Base-by-base conservation (phyloP, 192 early-diverging fungal genomes). In the Backusella tuberculispora region DNA sequence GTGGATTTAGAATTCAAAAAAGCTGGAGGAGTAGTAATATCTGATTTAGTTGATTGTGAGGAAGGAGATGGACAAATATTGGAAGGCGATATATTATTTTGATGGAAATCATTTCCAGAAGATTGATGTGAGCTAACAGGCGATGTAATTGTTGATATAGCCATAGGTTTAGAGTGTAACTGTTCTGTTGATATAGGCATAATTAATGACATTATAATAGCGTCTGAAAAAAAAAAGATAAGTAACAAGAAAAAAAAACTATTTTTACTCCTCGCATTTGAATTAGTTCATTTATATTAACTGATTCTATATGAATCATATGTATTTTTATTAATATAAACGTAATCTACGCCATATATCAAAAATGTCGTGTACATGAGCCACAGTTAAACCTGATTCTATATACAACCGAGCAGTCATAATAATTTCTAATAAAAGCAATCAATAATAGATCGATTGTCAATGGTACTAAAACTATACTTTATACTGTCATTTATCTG, bases 101-200 rank as follows among this genome's bases (percentile, higher is more conserved):
- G 10, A 26, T 60, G 26, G 0, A 41, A 41, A 19, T 41, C 38
- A 12, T 67, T 21, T 41, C 40, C 41, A 12, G 24, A 4, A 60
- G 8, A 10, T 24, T 21, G 17, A 1, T 41, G 66, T 67, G 56
- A 64, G 17, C 47, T 17, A 38, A 56, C 68, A 42, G 79, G 68
- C 10, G 75, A 73, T 21, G 72, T 80, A 29, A 80, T 80, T 48
- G 79, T 65, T 19, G 79, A 80, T 68, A 80, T 80, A 40, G 79
- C 79, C 79, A 80, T 80, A 45, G 79, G 74, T 40, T 63, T 80
- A n/a, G 74, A 73, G 40, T 72, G 53, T 19, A 53, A 72, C 14
- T 69, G 68, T 26, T 56, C 21, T 5, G 71, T 21, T 29, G 71
- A 21, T 26, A 67, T 4, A 12, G 66, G 66, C 12, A 40, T 13